Percentiles rank a stretch among this genome's conserved stretches.
These are phyloP conservation scores for Aspergillus intermedius DNA, from an alignment of 2,329 filamentous ascomycete species.

Conservation along the genomic window DNA sequence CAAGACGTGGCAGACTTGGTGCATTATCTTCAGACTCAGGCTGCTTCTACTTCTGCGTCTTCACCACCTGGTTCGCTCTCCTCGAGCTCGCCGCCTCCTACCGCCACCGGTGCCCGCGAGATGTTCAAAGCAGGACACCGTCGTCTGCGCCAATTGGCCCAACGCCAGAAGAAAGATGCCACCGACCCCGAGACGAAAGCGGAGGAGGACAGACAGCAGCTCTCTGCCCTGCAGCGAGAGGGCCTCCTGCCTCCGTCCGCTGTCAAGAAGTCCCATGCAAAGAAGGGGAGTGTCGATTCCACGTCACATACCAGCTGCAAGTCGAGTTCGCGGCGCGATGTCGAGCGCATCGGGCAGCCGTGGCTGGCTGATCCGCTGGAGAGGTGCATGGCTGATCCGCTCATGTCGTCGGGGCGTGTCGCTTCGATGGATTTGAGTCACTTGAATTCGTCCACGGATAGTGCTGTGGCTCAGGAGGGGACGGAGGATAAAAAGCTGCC, in stretches of 20 bases:
- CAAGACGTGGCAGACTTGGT: not conserved
- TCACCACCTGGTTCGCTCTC: conserved; percentile 6
- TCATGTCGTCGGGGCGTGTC: conserved; percentile 14
- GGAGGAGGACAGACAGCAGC: conserved; percentile 21
- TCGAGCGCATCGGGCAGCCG: conserved; percentile 33
- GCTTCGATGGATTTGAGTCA: conserved; percentile 27
- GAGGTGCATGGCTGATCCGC: conserved; percentile 5
- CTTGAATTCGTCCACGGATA: conserved; percentile 28
- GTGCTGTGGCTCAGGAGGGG: conserved; percentile 22
- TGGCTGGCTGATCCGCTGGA: conserved; percentile 28
- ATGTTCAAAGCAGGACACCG: conserved; percentile 28
- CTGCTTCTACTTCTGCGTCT: conserved; percentile 4
- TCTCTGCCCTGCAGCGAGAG: conserved; percentile 25
- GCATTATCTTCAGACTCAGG: not conserved
- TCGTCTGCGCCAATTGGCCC: conserved; percentile 29
- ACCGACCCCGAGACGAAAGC: conserved; percentile 16
- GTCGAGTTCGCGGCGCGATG: conserved; percentile 26
- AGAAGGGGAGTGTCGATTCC: conserved; percentile 16
- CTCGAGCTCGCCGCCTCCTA: not conserved
- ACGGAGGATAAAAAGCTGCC: conserved; percentile 17
- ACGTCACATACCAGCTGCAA: conserved; percentile 5
- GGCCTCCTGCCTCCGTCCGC: conserved; percentile 21
- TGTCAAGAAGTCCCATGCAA: conserved; percentile 14
- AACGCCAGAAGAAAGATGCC: conserved; percentile 23
- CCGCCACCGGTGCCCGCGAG: conserved; percentile 19